Base-by-base conservation (phyloP, 768 basidiomycete genomes). In the Lactarius quietus region DNA sequence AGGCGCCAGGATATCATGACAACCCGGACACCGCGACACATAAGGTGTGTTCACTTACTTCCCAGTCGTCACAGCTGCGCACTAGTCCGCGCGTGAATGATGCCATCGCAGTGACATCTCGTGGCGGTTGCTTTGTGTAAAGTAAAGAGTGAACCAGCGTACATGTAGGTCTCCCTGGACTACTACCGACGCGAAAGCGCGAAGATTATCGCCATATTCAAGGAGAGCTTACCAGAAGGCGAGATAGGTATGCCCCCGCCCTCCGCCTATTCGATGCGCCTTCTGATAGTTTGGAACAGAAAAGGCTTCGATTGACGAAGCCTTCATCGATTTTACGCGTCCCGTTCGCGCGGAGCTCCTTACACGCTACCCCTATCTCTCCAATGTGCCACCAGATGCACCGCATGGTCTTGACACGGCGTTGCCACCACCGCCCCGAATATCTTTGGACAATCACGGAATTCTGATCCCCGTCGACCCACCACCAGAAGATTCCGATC, bases 261-360 rank as follows among this genome's bases (percentile, higher is more conserved):
- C 28, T 10, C 15, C 31, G 29, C 53, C 43, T 23, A 14, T 15
- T 33, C 29, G 9, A 3, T n/a, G 8, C 10, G 17, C 18, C n/a
- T 17, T 43, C 36, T 64, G 55, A 55, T 14, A 29, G 23, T 8
- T 53, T 33, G 18, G 35, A 56, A 14, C 74, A 95, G 96, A 99
- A 77, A 97, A 95, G 74, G 97, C 97, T 28, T 96, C 93, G 0
- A 97, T 98, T 39, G 97, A 98, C 72, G 97, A 99, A 73, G 94
- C 93, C 0, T 99, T 95, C 75, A 86, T 98, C 63, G 96, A 98
- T 74, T 84, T 98, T 62, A 92, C 94, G 3, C 81, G 81, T 10
- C 88, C 89, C 38, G 86, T 93, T n/a, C 86, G 92, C 41, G 84
- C 88, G 63, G 78, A 83, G 53, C 76, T 99, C 2, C 78, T 98